These are phyloP conservation scores for Torulaspora globosa DNA, from an alignment of 1,139 yeast species.

Conservation along the genomic window DNA sequence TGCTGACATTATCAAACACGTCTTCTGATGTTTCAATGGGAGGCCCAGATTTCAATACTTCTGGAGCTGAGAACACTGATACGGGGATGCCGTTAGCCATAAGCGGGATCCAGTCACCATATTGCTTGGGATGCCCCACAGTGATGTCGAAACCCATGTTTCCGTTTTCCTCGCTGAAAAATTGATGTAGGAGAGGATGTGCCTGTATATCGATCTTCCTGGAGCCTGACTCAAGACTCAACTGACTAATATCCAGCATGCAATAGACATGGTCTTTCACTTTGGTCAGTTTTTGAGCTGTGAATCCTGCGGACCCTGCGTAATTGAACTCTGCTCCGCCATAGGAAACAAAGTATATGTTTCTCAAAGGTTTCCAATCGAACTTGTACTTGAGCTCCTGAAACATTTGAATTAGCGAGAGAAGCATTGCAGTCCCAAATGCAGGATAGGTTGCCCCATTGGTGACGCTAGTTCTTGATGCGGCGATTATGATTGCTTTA, in stretches of 20 bases:
- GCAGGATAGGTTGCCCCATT: slow-evolving; percentile 70
- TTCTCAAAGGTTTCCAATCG: slow-evolving; percentile 81
- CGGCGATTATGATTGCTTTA: slow-evolving; percentile 74
- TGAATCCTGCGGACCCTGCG: slow-evolving; percentile 83
- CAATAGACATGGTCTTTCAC: slow-evolving; percentile 62
- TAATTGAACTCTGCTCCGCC: slow-evolving; percentile 79
- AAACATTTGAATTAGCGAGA: slow-evolving; percentile 69
- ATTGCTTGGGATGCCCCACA: slow-evolving; percentile 41
- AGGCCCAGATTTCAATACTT: slow-evolving; percentile 42
- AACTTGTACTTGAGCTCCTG: slow-evolving; percentile 60
- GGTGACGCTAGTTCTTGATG: slow-evolving; percentile 75
- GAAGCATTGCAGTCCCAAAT: slow-evolving; percentile 69
- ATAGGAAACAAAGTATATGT: slow-evolving; percentile 79
- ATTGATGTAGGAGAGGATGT: slow-evolving; percentile 60
- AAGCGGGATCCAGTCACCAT: slow-evolving; percentile 64
- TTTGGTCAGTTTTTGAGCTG: slow-evolving; percentile 52
- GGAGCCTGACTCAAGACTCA: slow-evolving; percentile 51
- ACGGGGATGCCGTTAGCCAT: slow-evolving; percentile 61
- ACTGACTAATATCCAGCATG: slow-evolving; percentile 59
- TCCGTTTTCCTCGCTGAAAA: slow-evolving; percentile 22
- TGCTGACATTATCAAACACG: slow-evolving; percentile 53
- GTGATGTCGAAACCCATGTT: slow-evolving; percentile 25
- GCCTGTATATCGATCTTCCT: slow-evolving; percentile 61
- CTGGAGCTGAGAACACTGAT: slow-evolving; percentile 39
- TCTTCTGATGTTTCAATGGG: slow-evolving; percentile 68